Conservation (phyloP, 2,329 filamentous ascomycete species). For the Trichoderma sp. region DNA sequence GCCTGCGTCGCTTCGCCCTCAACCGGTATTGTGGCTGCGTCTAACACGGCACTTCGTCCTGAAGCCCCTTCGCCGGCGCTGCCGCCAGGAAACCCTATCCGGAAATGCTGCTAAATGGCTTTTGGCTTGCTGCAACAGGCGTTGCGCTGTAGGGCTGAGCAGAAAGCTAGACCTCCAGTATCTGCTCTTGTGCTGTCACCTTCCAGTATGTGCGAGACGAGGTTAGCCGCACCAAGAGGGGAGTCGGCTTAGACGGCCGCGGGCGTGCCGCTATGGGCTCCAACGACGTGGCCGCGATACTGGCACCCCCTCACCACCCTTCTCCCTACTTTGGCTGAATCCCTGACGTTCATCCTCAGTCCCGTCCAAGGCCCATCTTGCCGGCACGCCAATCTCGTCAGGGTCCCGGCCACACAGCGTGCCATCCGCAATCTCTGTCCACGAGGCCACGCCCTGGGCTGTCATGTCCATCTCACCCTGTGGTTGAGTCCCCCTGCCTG, state of each 20-base stretch:
- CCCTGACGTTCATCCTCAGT: slow-evolving; percentile 25
- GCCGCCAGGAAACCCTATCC: slow-evolving; percentile 18
- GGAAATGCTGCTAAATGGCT: slow-evolving; percentile 2
- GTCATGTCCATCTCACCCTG: slow-evolving; percentile 15
- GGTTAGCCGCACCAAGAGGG: neutral
- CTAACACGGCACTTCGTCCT: slow-evolving; percentile 15
- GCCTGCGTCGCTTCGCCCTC: slow-evolving; percentile 9
- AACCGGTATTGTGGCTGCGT: slow-evolving; percentile 22
- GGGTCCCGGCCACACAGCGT: slow-evolving; percentile 23
- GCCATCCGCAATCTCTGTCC: slow-evolving; percentile 26
- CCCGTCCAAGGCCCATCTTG: slow-evolving; percentile 24
- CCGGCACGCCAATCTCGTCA: slow-evolving; percentile 27
- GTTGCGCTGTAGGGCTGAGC: slow-evolving; percentile 26
- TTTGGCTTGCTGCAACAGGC: neutral
- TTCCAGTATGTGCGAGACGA: neutral
- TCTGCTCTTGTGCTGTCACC: slow-evolving; percentile 4
- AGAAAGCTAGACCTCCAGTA: neutral
- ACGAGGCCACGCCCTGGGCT: slow-evolving; percentile 25
- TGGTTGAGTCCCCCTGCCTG: slow-evolving; percentile 1
- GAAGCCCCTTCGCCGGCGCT: slow-evolving; percentile 15
- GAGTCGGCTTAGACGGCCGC: neutral
- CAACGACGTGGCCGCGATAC: slow-evolving; percentile 17
- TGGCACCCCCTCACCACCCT: slow-evolving; percentile 8
- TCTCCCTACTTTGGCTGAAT: slow-evolving; percentile 14
- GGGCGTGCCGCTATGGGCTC: neutral